phyloP scores from a whole-genome alignment of 345 rosid species.

The Lumnitzera littorea region DNA sequence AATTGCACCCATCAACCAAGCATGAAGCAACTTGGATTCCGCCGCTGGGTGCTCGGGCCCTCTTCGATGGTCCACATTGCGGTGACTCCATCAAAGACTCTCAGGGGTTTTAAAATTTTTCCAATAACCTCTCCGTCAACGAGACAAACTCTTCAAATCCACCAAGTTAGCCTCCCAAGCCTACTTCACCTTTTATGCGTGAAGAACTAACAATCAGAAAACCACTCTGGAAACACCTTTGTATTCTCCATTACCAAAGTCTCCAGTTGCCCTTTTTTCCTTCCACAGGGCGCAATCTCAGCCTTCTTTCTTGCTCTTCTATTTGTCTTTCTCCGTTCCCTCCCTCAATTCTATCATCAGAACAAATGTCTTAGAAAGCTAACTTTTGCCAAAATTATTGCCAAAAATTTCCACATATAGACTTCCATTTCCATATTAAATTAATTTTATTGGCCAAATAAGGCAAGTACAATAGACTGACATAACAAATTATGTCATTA shows the following conservation, averaged over 20 bases:
- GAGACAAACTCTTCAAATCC: conserved; percentile 21
- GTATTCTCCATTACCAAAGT: not conserved
- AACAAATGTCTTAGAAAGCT: no score
- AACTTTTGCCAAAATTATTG: no score
- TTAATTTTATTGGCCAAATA: no score
- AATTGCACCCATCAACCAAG: conserved; percentile 68
- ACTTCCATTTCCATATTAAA: no score
- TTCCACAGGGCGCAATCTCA: not conserved
- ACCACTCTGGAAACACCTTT: conserved; percentile 1
- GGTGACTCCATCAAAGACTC: conserved; percentile 45
- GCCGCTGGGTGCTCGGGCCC: conserved; percentile 33
- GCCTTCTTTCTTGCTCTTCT: conserved; percentile 4
- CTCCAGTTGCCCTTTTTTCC: not conserved
- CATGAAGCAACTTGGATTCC: conserved; percentile 46
- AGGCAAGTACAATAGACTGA: no score
- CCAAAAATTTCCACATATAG: no score
- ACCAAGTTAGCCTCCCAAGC: conserved; percentile 11
- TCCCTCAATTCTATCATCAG: not conserved
- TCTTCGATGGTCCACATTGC: conserved; percentile 35
- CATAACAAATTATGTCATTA: no score
- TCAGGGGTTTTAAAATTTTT: conserved; percentile 10
- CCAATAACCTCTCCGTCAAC: conserved; percentile 12
- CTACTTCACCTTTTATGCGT: conserved; percentile 3
- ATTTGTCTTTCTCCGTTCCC: conserved; percentile 6
- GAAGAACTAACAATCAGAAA: conserved; percentile 9